Base-by-base conservation (phyloP, 441 rosid genomes). In the Gossypium schwendimanii region DNA sequence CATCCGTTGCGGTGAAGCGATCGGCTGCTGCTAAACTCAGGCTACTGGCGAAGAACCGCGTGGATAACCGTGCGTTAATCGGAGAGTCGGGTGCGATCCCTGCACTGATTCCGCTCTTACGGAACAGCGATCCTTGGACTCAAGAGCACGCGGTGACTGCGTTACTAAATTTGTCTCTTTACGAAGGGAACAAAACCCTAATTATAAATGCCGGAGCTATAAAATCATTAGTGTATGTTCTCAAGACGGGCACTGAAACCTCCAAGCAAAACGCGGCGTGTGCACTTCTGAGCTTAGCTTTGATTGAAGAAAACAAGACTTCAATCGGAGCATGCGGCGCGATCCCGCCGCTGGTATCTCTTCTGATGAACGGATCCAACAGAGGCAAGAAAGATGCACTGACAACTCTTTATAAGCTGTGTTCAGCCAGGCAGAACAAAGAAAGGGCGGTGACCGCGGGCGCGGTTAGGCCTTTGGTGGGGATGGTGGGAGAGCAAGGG, bases 101-200 rank as follows among this genome's bases (percentile, higher is more conserved):
- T 45, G 89, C 89, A 50, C 68, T 94, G 45, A 81, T 92, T 11
- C 97, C 96, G 8, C 91, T 92, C 23, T 89, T 94, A 2, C 87
- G 89, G 12, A 86, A 89, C 73, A 87, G 79, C 71, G 97, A 94
- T 78, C 95, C 97, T 0, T 86, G 88, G 94, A 89, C 96, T 3
- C 98, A 94, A 61, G 98, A 94, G 79, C 96, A 91, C 57, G 92
- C 97, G 0, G 96, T 90, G 21, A 94, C 98, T 0, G 97, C 97
- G 54, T 79, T 94, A 31, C 76, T 92, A 18, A 94, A 94, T 75
- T 89, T 94, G 68, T 94, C 98, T 3, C 84, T 94, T 1, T 94
- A 78, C 57, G 97, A 92, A 69, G 85, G 63, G 55, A 94, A 94
- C 84, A 89, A 91, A 79, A 33, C 81, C 12, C 61, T 82, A 4